phyloP scores from a whole-genome alignment of 108 stramenopile species.

The Cyclotella atomus region DNA sequence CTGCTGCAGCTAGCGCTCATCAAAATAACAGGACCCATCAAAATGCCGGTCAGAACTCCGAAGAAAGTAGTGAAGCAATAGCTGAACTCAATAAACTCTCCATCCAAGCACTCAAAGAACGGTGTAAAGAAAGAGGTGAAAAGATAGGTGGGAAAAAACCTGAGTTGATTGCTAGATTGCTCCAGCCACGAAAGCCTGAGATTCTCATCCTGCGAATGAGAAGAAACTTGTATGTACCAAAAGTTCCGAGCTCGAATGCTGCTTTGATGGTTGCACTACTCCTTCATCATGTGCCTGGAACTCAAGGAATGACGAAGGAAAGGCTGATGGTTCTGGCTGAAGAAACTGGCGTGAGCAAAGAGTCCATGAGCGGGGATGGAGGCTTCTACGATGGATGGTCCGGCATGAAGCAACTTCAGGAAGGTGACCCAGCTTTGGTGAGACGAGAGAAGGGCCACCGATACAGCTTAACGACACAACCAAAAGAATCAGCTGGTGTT shows the following conservation, averaged over 20 bases:
- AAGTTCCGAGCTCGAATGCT: constrained; percentile 46
- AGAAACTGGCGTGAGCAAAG: constrained; percentile 58
- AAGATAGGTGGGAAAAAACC: constrained; percentile 54
- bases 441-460: constrained; percentile 45
- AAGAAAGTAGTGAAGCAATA: constrained; percentile 4
- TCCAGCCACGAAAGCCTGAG: constrained; percentile 60
- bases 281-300: constrained; percentile 47
- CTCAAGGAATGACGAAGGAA: constrained; percentile 58
- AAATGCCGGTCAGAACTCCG: background rate
- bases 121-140: constrained; percentile 53
- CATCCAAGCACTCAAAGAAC: constrained; percentile 41
- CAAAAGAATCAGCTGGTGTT: constrained; percentile 46
- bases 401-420: constrained; percentile 44
- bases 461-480: constrained; percentile 54
- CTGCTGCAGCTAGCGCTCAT: background rate
- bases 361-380: constrained; percentile 67
- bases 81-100: constrained; percentile 45
- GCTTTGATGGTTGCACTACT: constrained; percentile 65
- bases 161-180: constrained; percentile 58
- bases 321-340: constrained; percentile 61
- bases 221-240: constrained; percentile 60
- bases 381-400: constrained; percentile 65
- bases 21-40: background rate
- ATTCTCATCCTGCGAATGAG: constrained; percentile 43
- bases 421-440: constrained; percentile 66